These are phyloP conservation scores for Colletotrichum limetticola DNA, from an alignment of 2,329 filamentous ascomycete species.

Conservation along the genomic window DNA sequence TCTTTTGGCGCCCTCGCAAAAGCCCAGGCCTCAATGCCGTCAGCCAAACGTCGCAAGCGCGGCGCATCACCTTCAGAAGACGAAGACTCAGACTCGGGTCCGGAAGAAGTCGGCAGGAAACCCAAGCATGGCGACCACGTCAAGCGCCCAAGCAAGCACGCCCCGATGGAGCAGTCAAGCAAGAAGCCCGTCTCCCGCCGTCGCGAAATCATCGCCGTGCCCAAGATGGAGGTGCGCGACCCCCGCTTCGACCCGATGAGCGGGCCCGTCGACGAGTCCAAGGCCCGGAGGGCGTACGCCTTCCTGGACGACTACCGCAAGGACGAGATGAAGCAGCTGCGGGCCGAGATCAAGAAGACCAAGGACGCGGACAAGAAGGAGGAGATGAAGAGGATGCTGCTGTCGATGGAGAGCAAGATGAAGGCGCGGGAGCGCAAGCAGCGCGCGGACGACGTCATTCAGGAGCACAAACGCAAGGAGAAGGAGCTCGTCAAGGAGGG, in stretches of 20 bases:
- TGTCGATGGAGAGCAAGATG: constrained; percentile 82
- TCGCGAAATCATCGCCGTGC: constrained; percentile 74
- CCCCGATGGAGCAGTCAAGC: constrained; percentile 83
- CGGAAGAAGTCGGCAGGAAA: constrained; percentile 47
- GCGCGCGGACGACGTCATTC: constrained; percentile 74
- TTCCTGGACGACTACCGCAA: constrained; percentile 90
- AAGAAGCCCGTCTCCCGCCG: constrained; percentile 86
- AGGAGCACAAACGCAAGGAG: constrained; percentile 83
- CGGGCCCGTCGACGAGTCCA: constrained; percentile 62
- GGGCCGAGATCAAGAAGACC: constrained; percentile 70
- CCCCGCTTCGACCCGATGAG: constrained; percentile 84
- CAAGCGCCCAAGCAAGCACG: constrained; percentile 80
- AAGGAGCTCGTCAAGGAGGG: constrained; percentile 87
- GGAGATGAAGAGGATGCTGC: constrained; percentile 76
- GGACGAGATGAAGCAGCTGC: constrained; percentile 82
- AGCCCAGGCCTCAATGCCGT: constrained; percentile 77
- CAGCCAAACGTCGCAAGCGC: constrained; percentile 44
- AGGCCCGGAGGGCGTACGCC: constrained; percentile 78
- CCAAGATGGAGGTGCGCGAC: constrained; percentile 75
- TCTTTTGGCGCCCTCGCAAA: constrained; percentile 92
- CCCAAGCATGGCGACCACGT: constrained; percentile 43
- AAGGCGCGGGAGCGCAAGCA: constrained; percentile 78
- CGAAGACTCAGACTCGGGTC: constrained; percentile 38
- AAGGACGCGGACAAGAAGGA: constrained; percentile 76
- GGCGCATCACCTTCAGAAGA: constrained; percentile 42